Percentiles rank a stretch among this genome's conserved stretches.
These are phyloP conservation scores for Salvia rosmarinus DNA, from an alignment of 257 asterid species.

Conservation along the genomic window DNA sequence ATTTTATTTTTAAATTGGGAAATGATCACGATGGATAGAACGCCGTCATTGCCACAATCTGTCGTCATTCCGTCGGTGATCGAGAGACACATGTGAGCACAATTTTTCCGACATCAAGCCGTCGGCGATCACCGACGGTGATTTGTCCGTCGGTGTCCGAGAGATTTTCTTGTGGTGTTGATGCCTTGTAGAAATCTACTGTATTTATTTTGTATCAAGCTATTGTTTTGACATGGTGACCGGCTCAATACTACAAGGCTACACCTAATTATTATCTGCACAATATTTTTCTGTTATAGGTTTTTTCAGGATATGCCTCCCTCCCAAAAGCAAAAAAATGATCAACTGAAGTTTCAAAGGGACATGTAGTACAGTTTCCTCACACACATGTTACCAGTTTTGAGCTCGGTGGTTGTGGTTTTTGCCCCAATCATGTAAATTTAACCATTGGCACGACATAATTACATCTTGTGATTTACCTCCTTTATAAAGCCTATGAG, in stretches of 20 bases:
- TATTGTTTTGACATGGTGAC: background rate
- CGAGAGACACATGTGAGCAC: no score
- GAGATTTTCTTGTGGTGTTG: no score
- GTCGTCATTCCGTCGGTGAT: no score
- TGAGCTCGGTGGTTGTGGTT: background rate
- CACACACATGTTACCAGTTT: background rate
- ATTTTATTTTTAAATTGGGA: no score
- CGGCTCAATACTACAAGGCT: background rate
- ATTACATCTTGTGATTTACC: background rate
- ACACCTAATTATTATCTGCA: background rate
- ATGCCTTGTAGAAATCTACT: background rate
- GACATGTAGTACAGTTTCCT: background rate
- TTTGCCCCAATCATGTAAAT: conserved; percentile 16
- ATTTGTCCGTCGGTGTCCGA: no score
- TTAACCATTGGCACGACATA: background rate
- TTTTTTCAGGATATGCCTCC: conserved; percentile 44
- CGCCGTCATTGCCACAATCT: no score
- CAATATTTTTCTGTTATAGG: conserved; percentile 41
- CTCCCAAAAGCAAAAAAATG: conserved; percentile 44
- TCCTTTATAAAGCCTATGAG: background rate
- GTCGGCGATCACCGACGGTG: no score
- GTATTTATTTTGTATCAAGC: background rate
- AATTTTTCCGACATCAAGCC: no score
- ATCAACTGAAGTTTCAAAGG: conserved; percentile 20
- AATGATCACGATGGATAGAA: no score